These are phyloP conservation scores for Aphanocladium album DNA, from an alignment of 2,329 filamentous ascomycete species.

Conservation along the genomic window DNA sequence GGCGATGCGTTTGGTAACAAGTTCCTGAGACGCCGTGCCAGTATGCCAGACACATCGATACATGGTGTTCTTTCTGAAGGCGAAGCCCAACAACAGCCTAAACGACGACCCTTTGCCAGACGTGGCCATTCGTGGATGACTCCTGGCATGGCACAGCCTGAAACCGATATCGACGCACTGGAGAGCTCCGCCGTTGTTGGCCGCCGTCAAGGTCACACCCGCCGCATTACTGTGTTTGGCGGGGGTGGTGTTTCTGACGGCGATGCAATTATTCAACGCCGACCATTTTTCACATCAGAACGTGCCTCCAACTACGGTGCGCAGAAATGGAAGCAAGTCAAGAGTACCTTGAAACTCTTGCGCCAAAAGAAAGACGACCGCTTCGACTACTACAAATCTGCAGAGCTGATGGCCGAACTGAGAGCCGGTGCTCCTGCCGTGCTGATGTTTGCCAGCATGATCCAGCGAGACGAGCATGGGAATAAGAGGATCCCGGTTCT, in stretches of 20 bases:
- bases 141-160: slow-evolving; percentile 41
- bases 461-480: slow-evolving; percentile 92
- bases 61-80: slow-evolving; percentile 67
- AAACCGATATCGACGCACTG: slow-evolving; percentile 46
- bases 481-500: slow-evolving; percentile 93
- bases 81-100: slow-evolving; percentile 60
- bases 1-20: slow-evolving; percentile 39
- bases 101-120: slow-evolving; percentile 49
- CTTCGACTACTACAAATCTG: slow-evolving; percentile 91
- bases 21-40: slow-evolving; percentile 58
- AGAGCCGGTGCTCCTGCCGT: slow-evolving; percentile 89
- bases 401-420: slow-evolving; percentile 92
- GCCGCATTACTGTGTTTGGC: slow-evolving; percentile 61
- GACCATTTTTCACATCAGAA: slow-evolving; percentile 58
- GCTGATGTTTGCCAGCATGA: slow-evolving; percentile 93
- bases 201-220: slow-evolving; percentile 57
- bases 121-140: slow-evolving; percentile 56
- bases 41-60: slow-evolving; percentile 56
- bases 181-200: slow-evolving; percentile 44
- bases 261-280: slow-evolving; percentile 51
- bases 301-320: slow-evolving; percentile 68
- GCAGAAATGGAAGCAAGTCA: slow-evolving; percentile 89
- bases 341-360: slow-evolving; percentile 76
- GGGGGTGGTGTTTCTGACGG: slow-evolving; percentile 61
- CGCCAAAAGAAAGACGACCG: slow-evolving; percentile 80